Percentiles rank a stretch among this genome's conserved stretches.
Conservation (phyloP, 345 rosid genomes). For the Garcia nutans region DNA sequence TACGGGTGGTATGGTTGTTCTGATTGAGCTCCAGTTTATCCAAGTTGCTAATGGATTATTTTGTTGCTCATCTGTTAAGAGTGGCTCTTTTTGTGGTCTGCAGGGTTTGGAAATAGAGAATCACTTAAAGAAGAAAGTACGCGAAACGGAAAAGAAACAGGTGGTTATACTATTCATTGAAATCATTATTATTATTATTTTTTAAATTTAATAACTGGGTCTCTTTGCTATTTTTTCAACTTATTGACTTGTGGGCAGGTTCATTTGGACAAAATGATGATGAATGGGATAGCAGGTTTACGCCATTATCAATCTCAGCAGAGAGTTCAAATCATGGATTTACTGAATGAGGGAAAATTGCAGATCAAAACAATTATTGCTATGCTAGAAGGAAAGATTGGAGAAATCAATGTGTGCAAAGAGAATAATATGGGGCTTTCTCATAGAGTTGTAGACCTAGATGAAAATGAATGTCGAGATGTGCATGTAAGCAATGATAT, state of each 20-base stretch:
- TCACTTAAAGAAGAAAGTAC: conserved; percentile 78
- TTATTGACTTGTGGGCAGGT: conserved; percentile 49
- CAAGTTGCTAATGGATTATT: conserved; percentile 2
- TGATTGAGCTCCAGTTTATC: conserved; percentile 8
- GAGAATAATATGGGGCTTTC: conserved; percentile 34
- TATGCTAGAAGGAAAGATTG: conserved; percentile 50
- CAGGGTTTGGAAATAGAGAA: conserved; percentile 96
- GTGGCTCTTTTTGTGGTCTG: conserved; percentile 23
- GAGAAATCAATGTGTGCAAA: conserved; percentile 31
- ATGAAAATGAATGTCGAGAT: conserved; percentile 58
- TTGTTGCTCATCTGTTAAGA: neutral
- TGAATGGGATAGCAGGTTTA: conserved; percentile 47
- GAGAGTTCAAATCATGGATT: conserved; percentile 47
- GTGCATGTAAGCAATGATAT: conserved; percentile 48
- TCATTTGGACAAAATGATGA: conserved; percentile 48
- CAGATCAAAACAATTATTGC: conserved; percentile 41
- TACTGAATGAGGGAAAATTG: conserved; percentile 63
- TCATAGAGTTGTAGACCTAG: conserved; percentile 39
- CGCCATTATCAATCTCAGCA: conserved; percentile 59
- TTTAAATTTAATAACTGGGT: neutral
- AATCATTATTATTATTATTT: neutral
- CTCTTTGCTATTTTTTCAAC: conserved; percentile 19
- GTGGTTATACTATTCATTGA: conserved; percentile 41
- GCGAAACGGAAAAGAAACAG: conserved; percentile 72
- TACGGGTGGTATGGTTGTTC: conserved; percentile 62